phyloP scores from a whole-genome alignment of 176 grass and related monocot genomes.

The Pontederia paniculata region DNA sequence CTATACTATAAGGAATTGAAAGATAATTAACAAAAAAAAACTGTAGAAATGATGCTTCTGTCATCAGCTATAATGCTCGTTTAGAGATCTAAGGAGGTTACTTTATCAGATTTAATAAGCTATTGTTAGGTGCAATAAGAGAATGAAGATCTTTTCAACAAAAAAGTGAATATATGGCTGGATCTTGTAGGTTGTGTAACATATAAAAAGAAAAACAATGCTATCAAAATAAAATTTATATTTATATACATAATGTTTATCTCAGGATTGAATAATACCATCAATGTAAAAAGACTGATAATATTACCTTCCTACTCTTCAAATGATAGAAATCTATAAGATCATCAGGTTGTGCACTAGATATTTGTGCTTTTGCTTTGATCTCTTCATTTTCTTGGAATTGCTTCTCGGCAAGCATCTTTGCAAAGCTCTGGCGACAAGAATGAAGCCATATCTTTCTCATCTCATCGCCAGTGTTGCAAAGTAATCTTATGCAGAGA shows the following conservation, averaged over 20 bases:
- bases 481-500: constrained; percentile 12
- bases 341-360: constrained; percentile 9
- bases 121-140: no score
- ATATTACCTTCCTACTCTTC: constrained; percentile 9
- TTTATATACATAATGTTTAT: background rate
- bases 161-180: no score
- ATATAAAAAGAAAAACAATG: no score
- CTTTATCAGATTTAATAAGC: no score
- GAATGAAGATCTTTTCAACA: no score
- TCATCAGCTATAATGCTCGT: no score
- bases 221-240: no score
- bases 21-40: no score
- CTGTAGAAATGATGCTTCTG: no score
- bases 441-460: constrained; percentile 13
- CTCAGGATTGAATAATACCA: background rate
- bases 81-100: no score
- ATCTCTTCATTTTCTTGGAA: constrained; percentile 10
- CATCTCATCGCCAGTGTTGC: constrained; percentile 7
- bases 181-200: no score
- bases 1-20: no score
- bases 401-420: constrained; percentile 15
- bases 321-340: constrained; percentile 15
- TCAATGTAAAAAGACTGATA: background rate
- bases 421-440: constrained; percentile 13
- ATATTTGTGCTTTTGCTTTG: constrained; percentile 5